phyloP scores from a whole-genome alignment of 768 basidiomycete species.

The Tulasnella sp. region DNA sequence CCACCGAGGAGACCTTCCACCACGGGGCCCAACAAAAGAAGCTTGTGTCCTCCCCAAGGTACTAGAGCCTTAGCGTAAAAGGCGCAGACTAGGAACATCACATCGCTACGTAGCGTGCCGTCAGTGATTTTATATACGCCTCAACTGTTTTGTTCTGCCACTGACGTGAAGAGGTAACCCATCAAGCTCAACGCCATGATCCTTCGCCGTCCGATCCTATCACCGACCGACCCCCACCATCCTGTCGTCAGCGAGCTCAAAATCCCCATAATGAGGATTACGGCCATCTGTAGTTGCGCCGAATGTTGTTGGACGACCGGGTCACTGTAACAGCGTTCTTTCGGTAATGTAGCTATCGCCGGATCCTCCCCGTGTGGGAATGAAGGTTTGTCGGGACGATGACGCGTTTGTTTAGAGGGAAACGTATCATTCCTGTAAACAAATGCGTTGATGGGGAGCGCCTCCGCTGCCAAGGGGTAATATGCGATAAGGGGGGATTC shows the following conservation, averaged over 20 bases:
- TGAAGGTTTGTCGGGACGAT: no score
- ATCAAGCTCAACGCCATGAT: conserved; percentile 56
- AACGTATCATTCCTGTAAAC: not conserved
- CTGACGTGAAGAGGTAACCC: conserved; percentile 66
- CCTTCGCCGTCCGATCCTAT: conserved; percentile 62
- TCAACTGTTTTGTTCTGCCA: no score
- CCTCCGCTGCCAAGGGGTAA: not conserved
- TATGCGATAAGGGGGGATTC: not conserved
- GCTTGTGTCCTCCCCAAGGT: conserved; percentile 46
- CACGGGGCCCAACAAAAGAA: conserved; percentile 67
- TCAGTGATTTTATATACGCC: not conserved
- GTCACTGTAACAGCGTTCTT: conserved; percentile 34
- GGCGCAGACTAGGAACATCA: conserved; percentile 70
- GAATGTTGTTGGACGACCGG: conserved; percentile 57
- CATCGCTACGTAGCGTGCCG: conserved; percentile 44
- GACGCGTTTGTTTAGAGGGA: not conserved
- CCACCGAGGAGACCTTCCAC: conserved; percentile 76
- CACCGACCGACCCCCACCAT: conserved; percentile 77
- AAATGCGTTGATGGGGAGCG: not conserved
- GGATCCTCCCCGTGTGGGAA: conserved; percentile 20
- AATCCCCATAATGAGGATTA: conserved; percentile 66
- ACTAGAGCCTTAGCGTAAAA: conserved; percentile 37
- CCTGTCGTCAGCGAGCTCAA: conserved; percentile 76
- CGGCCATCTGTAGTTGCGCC: conserved; percentile 55
- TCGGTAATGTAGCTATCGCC: conserved; percentile 23